Base-by-base conservation (phyloP, 305 asterid species). In the Solanum hybrid region DNA sequence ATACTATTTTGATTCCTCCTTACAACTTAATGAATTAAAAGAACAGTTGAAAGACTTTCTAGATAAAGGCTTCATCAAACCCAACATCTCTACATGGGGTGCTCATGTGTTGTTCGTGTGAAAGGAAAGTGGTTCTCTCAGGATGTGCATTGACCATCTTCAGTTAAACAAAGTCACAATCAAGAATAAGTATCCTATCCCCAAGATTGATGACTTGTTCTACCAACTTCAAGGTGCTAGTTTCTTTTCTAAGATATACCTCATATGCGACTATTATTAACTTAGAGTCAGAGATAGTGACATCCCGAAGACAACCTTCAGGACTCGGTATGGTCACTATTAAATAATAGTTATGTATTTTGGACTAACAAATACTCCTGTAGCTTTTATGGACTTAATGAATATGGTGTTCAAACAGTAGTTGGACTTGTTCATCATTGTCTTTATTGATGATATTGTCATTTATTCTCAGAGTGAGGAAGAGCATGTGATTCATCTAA, bases 241-340 rank as follows among this genome's bases (percentile, higher is more conserved):
- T 61, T 20, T 7, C 24, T 61, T 61, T 20, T 61, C 71, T 18
- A 20, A 20, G 24, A 61, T 61, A 61, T 7, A 61, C 71, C 71
- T 61, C 2, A 18, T 0, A 61, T 20, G 4, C 0, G 24, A 0
- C 1, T 20, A 20, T 20, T 4, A 61, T 20, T 2, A 61, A 0
- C 71, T 61, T 20, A 20, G 26, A 20, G 71, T 61, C 11, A 8
- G 24, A 61, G 71, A 61, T 61, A 61, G 71, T 61, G 24, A 20
- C 24, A 20, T 20, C 24, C 24, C 69, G 9, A 57, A 57, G 24
- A 57, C 5, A 57, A 8, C 11, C 24, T 61, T 61, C 5, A 61
- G 26, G 24, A 61, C 24, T 61, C 2, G 11, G 2, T 61, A 61
- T 61, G 11, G 71, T 3, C 71, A 61, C 24, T 61, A 20, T 61